These are phyloP conservation scores for Erodium texanum DNA, from an alignment of 441 rosid species.

Conservation along the genomic window DNA sequence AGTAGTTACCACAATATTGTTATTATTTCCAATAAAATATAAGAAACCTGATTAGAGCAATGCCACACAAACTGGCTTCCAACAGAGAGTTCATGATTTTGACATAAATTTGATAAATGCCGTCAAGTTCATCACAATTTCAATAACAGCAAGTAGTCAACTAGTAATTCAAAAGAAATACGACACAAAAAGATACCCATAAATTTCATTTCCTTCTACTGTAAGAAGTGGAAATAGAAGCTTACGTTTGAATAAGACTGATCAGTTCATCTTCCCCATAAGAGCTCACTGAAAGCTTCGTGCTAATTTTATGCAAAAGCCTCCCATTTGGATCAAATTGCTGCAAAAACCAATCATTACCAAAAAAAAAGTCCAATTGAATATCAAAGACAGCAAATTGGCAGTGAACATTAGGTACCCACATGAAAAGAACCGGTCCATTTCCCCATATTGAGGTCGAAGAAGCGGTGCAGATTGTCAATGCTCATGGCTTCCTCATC, in stretches of 20 bases:
- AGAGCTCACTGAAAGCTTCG: constrained; percentile 59
- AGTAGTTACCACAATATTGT: not conserved
- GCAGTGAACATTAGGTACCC: too few species aligned
- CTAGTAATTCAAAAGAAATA: not conserved
- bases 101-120: not conserved
- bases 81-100: not conserved
- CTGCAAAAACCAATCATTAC: constrained; percentile 29
- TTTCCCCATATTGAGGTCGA: constrained; percentile 57
- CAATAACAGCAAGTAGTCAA: not conserved
- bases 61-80: not conserved
- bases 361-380: not conserved
- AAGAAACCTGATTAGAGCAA: not conserved
- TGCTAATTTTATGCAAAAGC: constrained; percentile 56
- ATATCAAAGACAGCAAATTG: not conserved
- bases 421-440: constrained; percentile 86
- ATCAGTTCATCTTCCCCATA: constrained; percentile 83
- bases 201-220: not conserved
- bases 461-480: constrained; percentile 59
- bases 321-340: constrained; percentile 75
- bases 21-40: too few species aligned
- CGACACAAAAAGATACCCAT: not conserved
- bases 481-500: constrained; percentile 40
- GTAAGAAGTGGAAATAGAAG: not conserved
- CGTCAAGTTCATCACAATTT: not conserved
- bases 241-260: constrained; percentile 90